A percentile compares a stretch with the other conserved stretches of the same genome.
Conservation (phyloP, 225 moss, liverwort and hornwort genomes). For the Pleurozium schreberi region DNA sequence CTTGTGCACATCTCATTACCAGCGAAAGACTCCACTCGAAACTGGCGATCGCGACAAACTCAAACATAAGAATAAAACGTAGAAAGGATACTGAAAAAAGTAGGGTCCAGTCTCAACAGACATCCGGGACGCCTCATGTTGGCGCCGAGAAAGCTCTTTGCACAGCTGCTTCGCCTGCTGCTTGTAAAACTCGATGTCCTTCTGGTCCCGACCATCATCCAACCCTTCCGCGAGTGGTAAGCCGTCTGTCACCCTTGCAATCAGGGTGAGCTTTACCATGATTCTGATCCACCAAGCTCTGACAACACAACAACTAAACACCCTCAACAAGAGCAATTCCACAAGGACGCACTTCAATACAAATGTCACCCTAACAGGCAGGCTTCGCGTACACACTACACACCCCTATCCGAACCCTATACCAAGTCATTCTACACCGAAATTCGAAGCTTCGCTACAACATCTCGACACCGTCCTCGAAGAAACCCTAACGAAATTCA, state of each 20-base stretch:
- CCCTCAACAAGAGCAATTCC: not conserved
- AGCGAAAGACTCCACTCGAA: not conserved
- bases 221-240: conserved; percentile 96
- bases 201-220: conserved; percentile 92
- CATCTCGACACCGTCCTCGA: not conserved
- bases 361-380: not conserved
- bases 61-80: not conserved
- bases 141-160: conserved; percentile 90
- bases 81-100: conserved; percentile 94
- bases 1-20: not conserved
- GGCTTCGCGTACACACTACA: not conserved
- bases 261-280: conserved; percentile 99
- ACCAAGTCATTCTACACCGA: not conserved
- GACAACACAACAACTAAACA: not conserved
- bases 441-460: not conserved
- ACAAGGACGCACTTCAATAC: not conserved
- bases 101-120: conserved; percentile 94
- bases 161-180: conserved; percentile 98
- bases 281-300: conserved; percentile 15
- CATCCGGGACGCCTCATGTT: conserved; percentile 97
- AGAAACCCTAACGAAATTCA: not conserved
- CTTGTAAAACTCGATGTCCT: conserved; percentile 94
- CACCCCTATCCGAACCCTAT: not conserved
- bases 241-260: conserved; percentile 96
- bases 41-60: not conserved